Evolutionary conservation across 2,329 filamentous ascomycete species (phyloP), one percentile per base, ranked within the genome.

Genomic region (Aspergillus neotritici): DNA sequence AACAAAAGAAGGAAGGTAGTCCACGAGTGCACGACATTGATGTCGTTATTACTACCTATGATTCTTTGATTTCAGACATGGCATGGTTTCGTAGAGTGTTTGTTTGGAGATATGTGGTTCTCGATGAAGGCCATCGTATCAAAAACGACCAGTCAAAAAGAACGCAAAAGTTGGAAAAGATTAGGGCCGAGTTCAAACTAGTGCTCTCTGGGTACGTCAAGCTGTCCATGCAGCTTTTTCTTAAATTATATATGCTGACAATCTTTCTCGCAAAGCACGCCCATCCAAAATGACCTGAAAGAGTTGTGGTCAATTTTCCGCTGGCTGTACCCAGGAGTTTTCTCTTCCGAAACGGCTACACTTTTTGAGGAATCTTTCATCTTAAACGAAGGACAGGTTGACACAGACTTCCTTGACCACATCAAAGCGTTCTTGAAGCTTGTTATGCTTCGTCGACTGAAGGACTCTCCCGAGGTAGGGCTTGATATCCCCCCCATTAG

Each of bases 401-500:
- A 76, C 16, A 71, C 69, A 4, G 57, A 58, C 1, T 77, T 81
- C 21, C 70, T 82, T 58, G 71, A 78, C 37, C 58, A 74, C 51
- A 69, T 77, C 5, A 69, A 76, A 1, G 63, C 61, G 1, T 63
- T 82, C 7, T 66, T 82, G 1, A 74, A 79, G 48, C 56, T 79
- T 1, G 69, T 82, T 37, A 82, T 82, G 78, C 63, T 82, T 5
- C 68, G 79, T 10, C 65, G 78, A 3, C 76, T 78, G 67, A 82
- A 82, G 53, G 68, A 69, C 34, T 77, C 73, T 30, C 69, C 72
- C 0, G 72, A 69, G 0, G 74, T 80, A 28, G 71, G 77, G 40
- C 66, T 80, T 2, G 28, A 73, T 13, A 63, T 82, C 4, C 78
- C 78, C 0, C 68, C 70, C 1, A 82, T 81, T 55, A 73, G 72